Evolutionary conservation across 257 asterid genomes (phyloP).

Genomic region (Nicotiana tabacum): DNA sequence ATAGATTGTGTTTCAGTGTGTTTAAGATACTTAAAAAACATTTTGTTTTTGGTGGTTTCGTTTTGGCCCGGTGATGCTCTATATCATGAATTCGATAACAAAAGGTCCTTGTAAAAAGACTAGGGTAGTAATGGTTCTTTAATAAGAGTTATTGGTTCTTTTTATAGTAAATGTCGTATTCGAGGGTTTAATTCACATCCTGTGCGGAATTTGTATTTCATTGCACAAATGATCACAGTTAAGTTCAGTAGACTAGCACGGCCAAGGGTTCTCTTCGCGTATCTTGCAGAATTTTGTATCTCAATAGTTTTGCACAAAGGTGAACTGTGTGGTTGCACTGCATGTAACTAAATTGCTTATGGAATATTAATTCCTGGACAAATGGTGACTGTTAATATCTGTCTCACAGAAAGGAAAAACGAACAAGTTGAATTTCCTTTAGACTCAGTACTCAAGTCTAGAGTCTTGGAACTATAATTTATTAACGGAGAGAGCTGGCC

Average conservation of each 20-base stretch:
- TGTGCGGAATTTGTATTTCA: neutral
- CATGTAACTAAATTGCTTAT: neutral
- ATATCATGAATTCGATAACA: neutral
- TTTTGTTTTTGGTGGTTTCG: neutral
- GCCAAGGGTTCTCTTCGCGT: neutral
- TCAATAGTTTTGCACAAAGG: neutral
- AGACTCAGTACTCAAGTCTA: neutral
- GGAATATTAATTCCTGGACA: neutral
- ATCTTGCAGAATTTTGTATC: neutral
- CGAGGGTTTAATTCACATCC: neutral
- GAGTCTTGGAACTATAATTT: neutral
- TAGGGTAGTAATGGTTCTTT: neutral
- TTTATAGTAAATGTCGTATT: neutral
- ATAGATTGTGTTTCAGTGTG: neutral
- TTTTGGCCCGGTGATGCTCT: neutral
- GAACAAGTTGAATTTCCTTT: neutral
- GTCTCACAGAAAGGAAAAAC: neutral
- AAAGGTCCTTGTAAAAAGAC: neutral
- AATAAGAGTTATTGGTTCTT: neutral
- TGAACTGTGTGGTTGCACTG: neutral
- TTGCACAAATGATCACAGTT: conserved; percentile 5
- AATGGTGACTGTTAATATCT: neutral
- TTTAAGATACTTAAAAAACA: neutral
- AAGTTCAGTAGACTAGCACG: neutral
- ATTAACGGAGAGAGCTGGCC: neutral